Evolutionary conservation across 805 yeast genomes (phyloP).

Genomic region (Isabelozyma heimii): DNA sequence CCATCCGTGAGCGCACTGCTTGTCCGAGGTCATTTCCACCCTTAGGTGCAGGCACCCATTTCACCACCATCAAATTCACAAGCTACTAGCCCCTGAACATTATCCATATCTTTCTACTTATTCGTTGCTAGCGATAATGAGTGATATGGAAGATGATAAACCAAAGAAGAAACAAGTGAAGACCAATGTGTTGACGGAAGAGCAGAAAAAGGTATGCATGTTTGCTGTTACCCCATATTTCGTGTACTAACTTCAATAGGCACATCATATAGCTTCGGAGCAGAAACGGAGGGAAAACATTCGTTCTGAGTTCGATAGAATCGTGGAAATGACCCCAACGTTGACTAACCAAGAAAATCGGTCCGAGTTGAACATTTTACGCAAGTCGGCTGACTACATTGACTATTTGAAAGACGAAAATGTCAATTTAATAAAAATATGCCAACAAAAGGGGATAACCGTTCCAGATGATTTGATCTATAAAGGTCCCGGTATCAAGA

Average conservation of each 20-base stretch:
- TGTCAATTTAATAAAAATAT: conserved; percentile 36
- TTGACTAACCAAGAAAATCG: conserved; percentile 68
- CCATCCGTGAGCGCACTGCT: neutral
- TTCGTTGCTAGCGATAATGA: neutral
- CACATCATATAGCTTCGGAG: conserved; percentile 81
- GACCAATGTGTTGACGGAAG: conserved; percentile 25
- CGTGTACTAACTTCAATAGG: conserved; percentile 33
- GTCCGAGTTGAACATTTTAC: conserved; percentile 73
- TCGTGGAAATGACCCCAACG: conserved; percentile 75
- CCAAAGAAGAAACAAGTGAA: neutral
- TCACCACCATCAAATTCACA: neutral
- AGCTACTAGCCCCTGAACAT: neutral
- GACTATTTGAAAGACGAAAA: conserved; percentile 51
- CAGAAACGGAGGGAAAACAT: conserved; percentile 85
- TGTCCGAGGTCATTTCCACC: neutral
- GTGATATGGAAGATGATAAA: neutral
- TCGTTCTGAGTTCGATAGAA: conserved; percentile 72
- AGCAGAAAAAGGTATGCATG: conserved; percentile 31
- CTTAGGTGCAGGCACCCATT: neutral
- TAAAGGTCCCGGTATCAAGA: conserved; percentile 19
- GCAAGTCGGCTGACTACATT: conserved; percentile 59
- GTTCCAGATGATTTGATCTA: conserved; percentile 40
- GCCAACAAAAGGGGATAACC: conserved; percentile 39
- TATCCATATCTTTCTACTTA: too few relatives aligned
- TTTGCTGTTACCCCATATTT: neutral